phyloP scores from a whole-genome alignment of 148 eudicot species.

The Vaccinium vitisidaea region DNA sequence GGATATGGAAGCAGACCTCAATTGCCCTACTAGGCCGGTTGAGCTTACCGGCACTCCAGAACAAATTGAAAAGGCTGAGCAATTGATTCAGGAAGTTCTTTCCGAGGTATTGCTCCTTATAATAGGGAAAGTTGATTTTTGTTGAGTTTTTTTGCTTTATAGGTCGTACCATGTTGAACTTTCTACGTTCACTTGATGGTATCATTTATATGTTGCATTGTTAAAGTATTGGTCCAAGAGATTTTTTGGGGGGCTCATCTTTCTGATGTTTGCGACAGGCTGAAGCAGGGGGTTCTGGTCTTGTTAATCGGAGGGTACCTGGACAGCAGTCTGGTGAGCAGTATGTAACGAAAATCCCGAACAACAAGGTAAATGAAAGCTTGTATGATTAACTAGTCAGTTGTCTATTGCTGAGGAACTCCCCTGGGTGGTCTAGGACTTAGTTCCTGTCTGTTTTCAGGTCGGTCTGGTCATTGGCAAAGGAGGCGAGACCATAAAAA shows the following conservation, averaged over 20 bases:
- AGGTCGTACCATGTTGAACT: neutral
- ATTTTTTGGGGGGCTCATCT: neutral
- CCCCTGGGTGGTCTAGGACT: slow-evolving; percentile 9
- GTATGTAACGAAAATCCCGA: slow-evolving; percentile 60
- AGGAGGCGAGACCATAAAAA: slow-evolving; percentile 96
- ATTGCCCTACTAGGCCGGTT: slow-evolving; percentile 54
- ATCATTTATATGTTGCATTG: neutral
- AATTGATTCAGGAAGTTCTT: slow-evolving; percentile 74
- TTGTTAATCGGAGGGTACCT: slow-evolving; percentile 54
- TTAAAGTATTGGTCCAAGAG: neutral
- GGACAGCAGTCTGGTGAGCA: slow-evolving; percentile 61
- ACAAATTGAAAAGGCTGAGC: slow-evolving; percentile 82
- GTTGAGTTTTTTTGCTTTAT: neutral
- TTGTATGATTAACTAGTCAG: neutral
- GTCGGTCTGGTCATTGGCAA: slow-evolving; percentile 97
- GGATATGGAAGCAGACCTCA: slow-evolving; percentile 84
- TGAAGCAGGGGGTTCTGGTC: slow-evolving; percentile 75
- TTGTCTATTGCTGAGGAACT: neutral
- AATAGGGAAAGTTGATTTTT: neutral
- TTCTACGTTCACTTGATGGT: neutral
- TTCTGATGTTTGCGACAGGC: slow-evolving; percentile 47
- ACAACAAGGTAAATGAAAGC: slow-evolving; percentile 61
- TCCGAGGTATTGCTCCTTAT: slow-evolving; percentile 55
- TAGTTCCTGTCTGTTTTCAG: slow-evolving; percentile 36
- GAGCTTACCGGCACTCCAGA: slow-evolving; percentile 82